A percentile compares a stretch with the other conserved stretches of the same genome.
Conservation (phyloP, 768 basidiomycete species). For the Rhodocollybia butyracea region DNA sequence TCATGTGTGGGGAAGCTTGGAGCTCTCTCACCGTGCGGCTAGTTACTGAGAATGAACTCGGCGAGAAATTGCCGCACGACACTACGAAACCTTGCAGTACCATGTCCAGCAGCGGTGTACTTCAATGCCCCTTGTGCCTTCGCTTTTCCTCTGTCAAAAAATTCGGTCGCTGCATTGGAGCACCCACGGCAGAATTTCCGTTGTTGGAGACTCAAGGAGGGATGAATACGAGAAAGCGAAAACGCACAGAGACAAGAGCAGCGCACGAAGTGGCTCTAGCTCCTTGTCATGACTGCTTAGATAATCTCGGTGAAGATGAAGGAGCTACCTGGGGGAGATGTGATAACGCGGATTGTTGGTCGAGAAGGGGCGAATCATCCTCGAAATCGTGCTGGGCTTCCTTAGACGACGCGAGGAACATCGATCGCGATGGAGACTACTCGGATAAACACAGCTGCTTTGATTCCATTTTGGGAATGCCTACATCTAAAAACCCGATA, state of each 20-base stretch:
- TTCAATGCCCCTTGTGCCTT: constrained; percentile 2
- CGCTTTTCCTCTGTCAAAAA: neutral
- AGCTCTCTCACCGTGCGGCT: neutral
- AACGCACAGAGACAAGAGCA: constrained; percentile 4
- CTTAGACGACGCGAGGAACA: too few species aligned
- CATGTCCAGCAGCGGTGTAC: neutral
- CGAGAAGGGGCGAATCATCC: neutral
- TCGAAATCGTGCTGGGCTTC: neutral
- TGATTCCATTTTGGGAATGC: neutral
- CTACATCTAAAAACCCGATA: neutral
- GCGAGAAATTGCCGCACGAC: neutral
- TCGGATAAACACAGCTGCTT: neutral
- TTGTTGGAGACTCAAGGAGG: neutral
- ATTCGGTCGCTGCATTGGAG: constrained; percentile 4
- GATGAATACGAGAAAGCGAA: neutral
- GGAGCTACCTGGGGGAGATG: constrained; percentile 7
- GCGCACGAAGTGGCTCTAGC: neutral
- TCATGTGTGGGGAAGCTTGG: constrained; percentile 3
- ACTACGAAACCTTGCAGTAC: neutral
- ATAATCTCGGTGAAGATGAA: constrained; percentile 7
- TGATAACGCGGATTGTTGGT: constrained; percentile 7
- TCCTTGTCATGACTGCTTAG: constrained; percentile 4
- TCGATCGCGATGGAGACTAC: too few species aligned
- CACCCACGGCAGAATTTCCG: constrained; percentile 3
- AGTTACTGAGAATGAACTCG: neutral